Evolutionary conservation across 1,284 basidiomycete species (phyloP).

Genomic region (Puccinia sorghi): DNA sequence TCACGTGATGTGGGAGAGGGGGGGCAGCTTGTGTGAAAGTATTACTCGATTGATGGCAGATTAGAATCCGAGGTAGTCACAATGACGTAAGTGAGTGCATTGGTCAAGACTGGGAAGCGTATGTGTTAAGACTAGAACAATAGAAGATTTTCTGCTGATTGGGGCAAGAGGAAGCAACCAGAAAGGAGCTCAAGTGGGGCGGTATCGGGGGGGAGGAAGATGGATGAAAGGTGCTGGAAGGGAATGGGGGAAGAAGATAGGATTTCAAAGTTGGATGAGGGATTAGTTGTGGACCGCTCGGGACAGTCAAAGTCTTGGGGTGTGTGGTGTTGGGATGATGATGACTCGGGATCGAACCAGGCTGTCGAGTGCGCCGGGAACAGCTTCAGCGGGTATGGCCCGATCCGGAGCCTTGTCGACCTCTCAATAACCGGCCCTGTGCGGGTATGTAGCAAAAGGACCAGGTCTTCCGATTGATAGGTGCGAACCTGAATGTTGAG

Average conservation of each 20-base stretch:
- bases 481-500: background rate
- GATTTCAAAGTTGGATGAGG: constrained; percentile 5
- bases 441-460: background rate
- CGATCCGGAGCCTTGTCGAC: background rate
- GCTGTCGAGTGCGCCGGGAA: background rate
- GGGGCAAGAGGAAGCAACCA: background rate
- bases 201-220: background rate
- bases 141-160: background rate
- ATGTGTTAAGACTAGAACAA: too few species aligned
- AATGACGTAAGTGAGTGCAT: too few species aligned
- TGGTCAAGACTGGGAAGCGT: too few species aligned
- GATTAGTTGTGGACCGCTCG: background rate
- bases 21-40: too few species aligned
- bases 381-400: background rate
- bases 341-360: background rate
- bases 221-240: background rate
- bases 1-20: too few species aligned
- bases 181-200: too few species aligned
- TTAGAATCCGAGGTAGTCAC: too few species aligned
- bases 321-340: constrained; percentile 5
- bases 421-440: constrained; percentile 17
- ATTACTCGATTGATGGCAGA: too few species aligned
- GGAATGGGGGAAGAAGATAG: background rate
- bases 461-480: constrained; percentile 4
- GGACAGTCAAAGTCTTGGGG: constrained; percentile 12